These are phyloP conservation scores for Xylaria sp. DNA, from an alignment of 2,329 filamentous ascomycete species.

Conservation along the genomic window DNA sequence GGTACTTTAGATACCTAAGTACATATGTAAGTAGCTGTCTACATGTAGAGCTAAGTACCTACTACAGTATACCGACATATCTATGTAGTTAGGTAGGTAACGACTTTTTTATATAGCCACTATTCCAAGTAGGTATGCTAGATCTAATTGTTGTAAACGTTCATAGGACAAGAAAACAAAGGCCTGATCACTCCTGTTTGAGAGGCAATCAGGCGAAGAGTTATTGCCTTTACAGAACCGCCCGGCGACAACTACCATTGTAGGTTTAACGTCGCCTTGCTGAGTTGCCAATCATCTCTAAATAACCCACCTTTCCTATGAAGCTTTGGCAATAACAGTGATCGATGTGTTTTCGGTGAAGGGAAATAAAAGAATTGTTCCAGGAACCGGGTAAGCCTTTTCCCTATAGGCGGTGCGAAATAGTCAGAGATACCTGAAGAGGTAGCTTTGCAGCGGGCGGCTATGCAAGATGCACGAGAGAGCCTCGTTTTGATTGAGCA, in stretches of 20 bases:
- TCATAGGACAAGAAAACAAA: background rate
- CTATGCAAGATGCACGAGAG: slow-evolving; percentile 31
- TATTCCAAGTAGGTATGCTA: background rate
- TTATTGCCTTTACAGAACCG: background rate
- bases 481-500: slow-evolving; percentile 30
- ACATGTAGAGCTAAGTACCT: too few species aligned
- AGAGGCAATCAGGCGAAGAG: background rate
- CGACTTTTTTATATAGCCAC: too few species aligned
- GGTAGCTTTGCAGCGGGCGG: slow-evolving; percentile 26
- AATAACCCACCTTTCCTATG: background rate
- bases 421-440: slow-evolving; percentile 11
- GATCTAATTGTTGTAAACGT: background rate
- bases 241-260: background rate
- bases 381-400: background rate
- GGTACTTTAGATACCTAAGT: background rate
- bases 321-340: background rate
- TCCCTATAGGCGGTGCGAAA: slow-evolving; percentile 4
- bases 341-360: slow-evolving; percentile 27
- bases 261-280: background rate
- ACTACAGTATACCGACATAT: too few species aligned
- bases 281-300: too few species aligned
- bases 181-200: background rate
- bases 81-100: too few species aligned
- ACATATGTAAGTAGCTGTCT: background rate
- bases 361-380: background rate